Conservation (phyloP, 768 basidiomycete genomes). For the Agrocybe praecox region DNA sequence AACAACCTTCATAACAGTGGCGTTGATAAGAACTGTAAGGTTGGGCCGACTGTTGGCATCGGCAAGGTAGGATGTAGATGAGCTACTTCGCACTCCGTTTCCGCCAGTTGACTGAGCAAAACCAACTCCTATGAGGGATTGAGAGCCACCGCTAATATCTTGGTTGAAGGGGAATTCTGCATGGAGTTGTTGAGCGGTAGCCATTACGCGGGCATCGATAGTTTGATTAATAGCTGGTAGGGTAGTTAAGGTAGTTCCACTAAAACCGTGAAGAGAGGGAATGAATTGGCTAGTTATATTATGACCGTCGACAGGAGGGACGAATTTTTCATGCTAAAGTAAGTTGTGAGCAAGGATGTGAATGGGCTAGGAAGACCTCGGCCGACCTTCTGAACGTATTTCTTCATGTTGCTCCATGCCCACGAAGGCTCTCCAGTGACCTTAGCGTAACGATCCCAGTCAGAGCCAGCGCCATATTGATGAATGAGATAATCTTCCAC, state of each 20-base stretch:
- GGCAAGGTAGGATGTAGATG: constrained; percentile 12
- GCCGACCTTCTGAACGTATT: constrained; percentile 31
- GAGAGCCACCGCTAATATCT: constrained; percentile 12
- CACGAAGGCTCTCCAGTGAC: constrained; percentile 34
- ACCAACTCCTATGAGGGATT: constrained; percentile 9
- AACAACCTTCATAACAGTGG: constrained; percentile 9
- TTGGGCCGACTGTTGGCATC: constrained; percentile 7
- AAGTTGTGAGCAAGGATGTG: too few species aligned
- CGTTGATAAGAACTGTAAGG: constrained; percentile 13
- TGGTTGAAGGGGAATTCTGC: constrained; percentile 36
- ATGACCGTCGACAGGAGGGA: constrained; percentile 38
- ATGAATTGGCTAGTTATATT: constrained; percentile 37
- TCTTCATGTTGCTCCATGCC: constrained; percentile 35
- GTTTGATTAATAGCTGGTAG: too few species aligned
- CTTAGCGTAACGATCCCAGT: constrained; percentile 32
- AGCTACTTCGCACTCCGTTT: constrained; percentile 12
- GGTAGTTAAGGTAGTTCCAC: too few species aligned
- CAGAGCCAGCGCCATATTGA: constrained; percentile 33
- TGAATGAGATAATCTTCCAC: constrained; percentile 33
- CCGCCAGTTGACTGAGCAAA: constrained; percentile 12
- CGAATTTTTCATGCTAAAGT: constrained; percentile 36
- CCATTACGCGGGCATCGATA: too few species aligned
- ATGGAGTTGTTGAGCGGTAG: too few species aligned
- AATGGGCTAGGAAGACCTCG: too few species aligned
- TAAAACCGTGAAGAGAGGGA: constrained; percentile 35